Conservation (phyloP, 441 rosid genomes). For the Jatropha podagrica region DNA sequence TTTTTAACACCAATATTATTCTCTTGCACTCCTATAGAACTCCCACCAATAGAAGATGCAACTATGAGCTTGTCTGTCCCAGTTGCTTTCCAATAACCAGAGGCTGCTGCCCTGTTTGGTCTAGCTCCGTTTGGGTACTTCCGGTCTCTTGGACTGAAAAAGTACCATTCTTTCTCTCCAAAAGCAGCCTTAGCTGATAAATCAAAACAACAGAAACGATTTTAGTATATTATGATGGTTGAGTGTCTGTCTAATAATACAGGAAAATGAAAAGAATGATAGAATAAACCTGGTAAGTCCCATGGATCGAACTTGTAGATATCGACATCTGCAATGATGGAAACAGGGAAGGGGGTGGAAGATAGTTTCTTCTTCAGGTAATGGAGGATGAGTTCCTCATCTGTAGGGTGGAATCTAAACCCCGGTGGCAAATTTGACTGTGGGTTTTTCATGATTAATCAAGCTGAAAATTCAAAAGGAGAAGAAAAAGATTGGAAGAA, state of each 20-base stretch:
- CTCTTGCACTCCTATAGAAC: constrained; percentile 33
- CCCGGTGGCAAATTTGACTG: constrained; percentile 87
- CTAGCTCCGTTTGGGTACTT: constrained; percentile 96
- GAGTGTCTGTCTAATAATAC: background rate
- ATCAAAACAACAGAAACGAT: background rate
- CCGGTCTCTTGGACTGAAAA: constrained; percentile 93
- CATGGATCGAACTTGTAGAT: constrained; percentile 95
- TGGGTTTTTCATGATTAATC: constrained; percentile 51
- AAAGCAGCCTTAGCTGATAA: constrained; percentile 62
- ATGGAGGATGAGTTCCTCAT: constrained; percentile 84
- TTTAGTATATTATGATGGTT: background rate
- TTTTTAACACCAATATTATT: constrained; percentile 80
- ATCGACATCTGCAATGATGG: constrained; percentile 82
- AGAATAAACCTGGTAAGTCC: constrained; percentile 72
- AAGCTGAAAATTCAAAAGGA: too few species aligned
- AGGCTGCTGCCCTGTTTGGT: constrained; percentile 93
- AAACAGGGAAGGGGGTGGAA: constrained; percentile 51
- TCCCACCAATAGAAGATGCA: constrained; percentile 23
- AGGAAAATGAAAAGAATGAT: background rate
- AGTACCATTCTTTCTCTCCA: constrained; percentile 99
- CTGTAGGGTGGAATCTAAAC: constrained; percentile 94
- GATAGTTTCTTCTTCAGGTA: constrained; percentile 69
- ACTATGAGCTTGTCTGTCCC: constrained; percentile 85
- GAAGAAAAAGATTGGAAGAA: constrained; percentile 4
- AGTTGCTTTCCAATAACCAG: constrained; percentile 97